Evolutionary conservation across 768 basidiomycete species (phyloP).

Genomic region (Trametes elegans): DNA sequence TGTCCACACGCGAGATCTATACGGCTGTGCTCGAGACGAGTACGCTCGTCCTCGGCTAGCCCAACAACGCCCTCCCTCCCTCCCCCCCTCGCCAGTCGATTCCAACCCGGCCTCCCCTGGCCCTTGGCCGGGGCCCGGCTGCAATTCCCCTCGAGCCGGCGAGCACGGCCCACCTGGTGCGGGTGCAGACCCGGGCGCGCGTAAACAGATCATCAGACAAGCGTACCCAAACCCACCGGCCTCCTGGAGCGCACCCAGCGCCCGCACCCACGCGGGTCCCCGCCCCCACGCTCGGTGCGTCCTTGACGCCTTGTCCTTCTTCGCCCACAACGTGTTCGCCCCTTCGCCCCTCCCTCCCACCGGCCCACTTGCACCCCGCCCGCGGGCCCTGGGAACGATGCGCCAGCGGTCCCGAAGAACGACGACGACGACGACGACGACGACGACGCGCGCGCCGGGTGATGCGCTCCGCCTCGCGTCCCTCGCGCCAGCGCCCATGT

Average conservation of each 20-base stretch:
- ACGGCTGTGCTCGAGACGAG: background rate
- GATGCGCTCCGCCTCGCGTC: background rate
- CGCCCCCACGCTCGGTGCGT: background rate
- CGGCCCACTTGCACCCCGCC: background rate
- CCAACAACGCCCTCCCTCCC: background rate
- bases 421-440: background rate
- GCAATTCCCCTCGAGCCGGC: background rate
- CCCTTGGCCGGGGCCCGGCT: no score
- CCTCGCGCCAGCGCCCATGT: background rate
- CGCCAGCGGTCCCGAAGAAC: constrained; percentile 8
- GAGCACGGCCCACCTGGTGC: background rate
- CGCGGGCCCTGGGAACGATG: background rate
- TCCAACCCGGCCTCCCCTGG: no score
- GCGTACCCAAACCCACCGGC: background rate
- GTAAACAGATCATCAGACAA: no score
- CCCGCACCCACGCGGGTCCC: background rate
- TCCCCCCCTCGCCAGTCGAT: no score
- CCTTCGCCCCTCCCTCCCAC: background rate
- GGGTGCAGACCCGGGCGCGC: background rate
- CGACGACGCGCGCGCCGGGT: background rate
- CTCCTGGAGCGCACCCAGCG: background rate
- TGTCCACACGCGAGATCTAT: background rate
- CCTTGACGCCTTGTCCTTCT: no score
- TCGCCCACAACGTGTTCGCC: constrained; percentile 1
- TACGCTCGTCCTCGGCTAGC: background rate